These are phyloP conservation scores for Suhomyces bribrorum DNA, from an alignment of 1,139 yeast genomes.

Conservation along the genomic window DNA sequence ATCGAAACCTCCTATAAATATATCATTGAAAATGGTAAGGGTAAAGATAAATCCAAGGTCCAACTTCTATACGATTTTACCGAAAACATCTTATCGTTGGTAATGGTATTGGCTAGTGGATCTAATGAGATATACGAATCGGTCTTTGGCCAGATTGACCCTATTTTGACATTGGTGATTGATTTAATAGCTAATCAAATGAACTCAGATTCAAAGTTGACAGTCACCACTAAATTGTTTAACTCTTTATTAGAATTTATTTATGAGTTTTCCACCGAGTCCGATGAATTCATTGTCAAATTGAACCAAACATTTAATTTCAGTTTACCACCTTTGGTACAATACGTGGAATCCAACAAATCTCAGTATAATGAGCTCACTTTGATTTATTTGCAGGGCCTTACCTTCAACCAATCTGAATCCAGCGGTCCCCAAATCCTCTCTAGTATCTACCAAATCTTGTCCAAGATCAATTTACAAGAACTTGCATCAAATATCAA, in stretches of 20 bases:
- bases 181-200: conserved; percentile 35
- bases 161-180: conserved; percentile 45
- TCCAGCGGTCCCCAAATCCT: conserved; percentile 27
- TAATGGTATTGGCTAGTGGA: conserved; percentile 66
- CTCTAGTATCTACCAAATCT: conserved; percentile 25
- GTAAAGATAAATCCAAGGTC: conserved; percentile 42
- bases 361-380: conserved; percentile 40
- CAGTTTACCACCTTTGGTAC: conserved; percentile 21
- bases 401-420: conserved; percentile 61
- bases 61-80: conserved; percentile 61
- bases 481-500: conserved; percentile 36
- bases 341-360: conserved; percentile 18
- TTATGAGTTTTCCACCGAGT: conserved; percentile 67
- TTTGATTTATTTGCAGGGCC: conserved; percentile 57
- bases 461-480: conserved; percentile 45
- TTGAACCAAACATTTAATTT: conserved; percentile 23
- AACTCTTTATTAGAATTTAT: conserved; percentile 60
- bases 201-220: conserved; percentile 29
- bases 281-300: conserved; percentile 54
- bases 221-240: conserved; percentile 45
- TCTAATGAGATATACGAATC: conserved; percentile 61
- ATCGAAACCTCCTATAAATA: conserved; percentile 49
- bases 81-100: conserved; percentile 72
- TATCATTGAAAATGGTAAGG: conserved; percentile 32
- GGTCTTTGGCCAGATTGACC: conserved; percentile 47